Evolutionary conservation across 129 eudicot species (phyloP).

Genomic region (Tanacetum coccineum): DNA sequence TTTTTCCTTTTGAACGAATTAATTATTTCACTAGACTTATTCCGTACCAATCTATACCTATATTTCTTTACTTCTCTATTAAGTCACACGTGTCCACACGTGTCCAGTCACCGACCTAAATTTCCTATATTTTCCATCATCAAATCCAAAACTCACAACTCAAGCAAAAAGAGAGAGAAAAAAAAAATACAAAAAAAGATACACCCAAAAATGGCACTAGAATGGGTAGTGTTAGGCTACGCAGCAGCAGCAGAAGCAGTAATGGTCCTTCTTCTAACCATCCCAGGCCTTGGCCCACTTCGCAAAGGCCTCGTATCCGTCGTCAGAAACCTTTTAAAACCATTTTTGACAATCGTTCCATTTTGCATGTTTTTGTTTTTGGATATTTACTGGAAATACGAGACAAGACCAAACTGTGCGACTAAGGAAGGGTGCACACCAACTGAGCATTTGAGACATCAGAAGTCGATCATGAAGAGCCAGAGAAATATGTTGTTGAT

Average conservation of each 20-base stretch:
- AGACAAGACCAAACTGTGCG: slow-evolving; percentile 58
- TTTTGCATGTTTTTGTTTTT: slow-evolving; percentile 64
- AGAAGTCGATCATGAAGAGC: slow-evolving; percentile 75
- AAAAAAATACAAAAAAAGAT: too few species aligned
- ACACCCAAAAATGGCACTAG: slow-evolving; percentile 51
- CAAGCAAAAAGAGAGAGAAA: too few species aligned
- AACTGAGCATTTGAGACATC: slow-evolving; percentile 62
- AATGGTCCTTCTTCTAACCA: slow-evolving; percentile 67
- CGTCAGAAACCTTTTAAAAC: slow-evolving; percentile 60
- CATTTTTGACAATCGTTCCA: slow-evolving; percentile 71
- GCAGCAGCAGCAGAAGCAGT: slow-evolving; percentile 78
- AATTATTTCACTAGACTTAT: too few species aligned
- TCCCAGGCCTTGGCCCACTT: slow-evolving; percentile 63
- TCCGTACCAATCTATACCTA: background rate
- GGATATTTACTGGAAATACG: slow-evolving; percentile 92
- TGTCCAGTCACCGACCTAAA: slow-evolving; percentile 28
- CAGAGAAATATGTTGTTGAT: slow-evolving; percentile 71
- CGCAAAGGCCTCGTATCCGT: slow-evolving; percentile 66
- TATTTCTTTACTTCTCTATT: slow-evolving; percentile 20
- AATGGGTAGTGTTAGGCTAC: slow-evolving; percentile 78
- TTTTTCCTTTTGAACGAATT: too few species aligned
- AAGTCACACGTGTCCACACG: slow-evolving; percentile 29
- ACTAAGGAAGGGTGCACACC: slow-evolving; percentile 52
- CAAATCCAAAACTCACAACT: background rate
- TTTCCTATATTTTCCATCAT: slow-evolving; percentile 12